A percentile compares a stretch with the other conserved stretches of the same genome.
Conservation (phyloP, 768 basidiomycete genomes). For the Cyclocybe aegerita region DNA sequence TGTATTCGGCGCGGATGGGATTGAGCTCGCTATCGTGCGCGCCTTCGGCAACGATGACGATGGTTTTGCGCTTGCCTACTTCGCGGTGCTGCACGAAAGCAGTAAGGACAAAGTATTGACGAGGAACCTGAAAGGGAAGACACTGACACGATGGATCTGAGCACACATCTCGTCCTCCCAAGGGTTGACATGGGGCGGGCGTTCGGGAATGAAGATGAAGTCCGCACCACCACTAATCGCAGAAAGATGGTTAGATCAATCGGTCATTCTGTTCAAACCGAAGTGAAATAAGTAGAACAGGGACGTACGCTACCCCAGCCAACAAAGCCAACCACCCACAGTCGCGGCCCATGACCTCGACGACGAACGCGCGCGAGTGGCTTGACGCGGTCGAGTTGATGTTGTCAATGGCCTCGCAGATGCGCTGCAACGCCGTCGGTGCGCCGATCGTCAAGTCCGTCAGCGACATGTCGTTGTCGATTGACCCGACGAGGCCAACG, state of each 20-base stretch:
- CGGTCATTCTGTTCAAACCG: not conserved
- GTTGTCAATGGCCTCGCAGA: constrained; percentile 97
- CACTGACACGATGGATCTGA: constrained; percentile 71
- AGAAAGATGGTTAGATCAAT: not conserved
- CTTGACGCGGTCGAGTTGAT: constrained; percentile 96
- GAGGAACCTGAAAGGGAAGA: not conserved
- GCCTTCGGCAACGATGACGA: constrained; percentile 97
- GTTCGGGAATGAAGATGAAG: constrained; percentile 96
- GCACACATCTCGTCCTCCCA: constrained; percentile 96
- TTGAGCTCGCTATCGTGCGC: constrained; percentile 86
- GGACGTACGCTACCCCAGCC: constrained; percentile 81
- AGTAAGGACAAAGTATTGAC: not conserved
- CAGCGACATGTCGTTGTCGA: constrained; percentile 99
- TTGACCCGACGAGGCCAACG: constrained; percentile 97
- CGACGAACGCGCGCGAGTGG: constrained; percentile 95
- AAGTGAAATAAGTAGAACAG: not conserved
- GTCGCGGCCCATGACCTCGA: constrained; percentile 99
- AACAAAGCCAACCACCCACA: constrained; percentile 98
- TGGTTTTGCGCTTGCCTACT: constrained; percentile 95
- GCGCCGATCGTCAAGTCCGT: constrained; percentile 98
- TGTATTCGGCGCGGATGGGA: constrained; percentile 88
- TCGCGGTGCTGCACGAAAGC: constrained; percentile 68
- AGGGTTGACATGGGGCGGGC: constrained; percentile 70
- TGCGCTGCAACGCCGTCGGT: constrained; percentile 91
- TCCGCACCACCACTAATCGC: constrained; percentile 79